These are phyloP conservation scores for Pichia thaimueangensis DNA, from an alignment of 805 yeast species.

Conservation along the genomic window DNA sequence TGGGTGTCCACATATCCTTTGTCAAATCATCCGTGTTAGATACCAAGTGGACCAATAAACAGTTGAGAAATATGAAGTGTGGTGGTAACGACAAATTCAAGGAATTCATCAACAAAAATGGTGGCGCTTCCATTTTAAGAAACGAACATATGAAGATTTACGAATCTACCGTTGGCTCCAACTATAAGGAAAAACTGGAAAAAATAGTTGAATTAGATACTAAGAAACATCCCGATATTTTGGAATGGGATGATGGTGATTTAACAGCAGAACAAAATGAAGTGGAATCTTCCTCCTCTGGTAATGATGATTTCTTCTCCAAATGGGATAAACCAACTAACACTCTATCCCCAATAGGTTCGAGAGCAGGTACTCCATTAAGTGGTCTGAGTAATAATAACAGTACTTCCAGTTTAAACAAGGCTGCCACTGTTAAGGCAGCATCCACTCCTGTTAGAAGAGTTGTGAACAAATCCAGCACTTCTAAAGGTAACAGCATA, in stretches of 20 bases:
- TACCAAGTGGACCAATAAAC: slow-evolving; percentile 80
- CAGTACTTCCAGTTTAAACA: neutral
- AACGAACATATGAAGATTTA: slow-evolving; percentile 74
- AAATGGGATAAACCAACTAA: slow-evolving; percentile 83
- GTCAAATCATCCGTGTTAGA: slow-evolving; percentile 90
- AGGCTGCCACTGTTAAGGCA: slow-evolving; percentile 15
- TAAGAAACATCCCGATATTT: slow-evolving; percentile 61
- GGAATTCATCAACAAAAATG: slow-evolving; percentile 77
- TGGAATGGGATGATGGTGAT: slow-evolving; percentile 52
- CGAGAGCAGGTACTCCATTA: slow-evolving; percentile 37
- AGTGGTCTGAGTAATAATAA: slow-evolving; percentile 32
- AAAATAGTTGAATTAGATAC: slow-evolving; percentile 63
- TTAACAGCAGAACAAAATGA: slow-evolving; percentile 36
- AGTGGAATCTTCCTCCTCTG: slow-evolving; percentile 48
- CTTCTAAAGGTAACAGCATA: slow-evolving; percentile 13
- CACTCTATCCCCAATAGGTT: slow-evolving; percentile 40
- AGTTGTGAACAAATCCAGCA: slow-evolving; percentile 24
- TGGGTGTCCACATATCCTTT: slow-evolving; percentile 94
- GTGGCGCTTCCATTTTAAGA: slow-evolving; percentile 68
- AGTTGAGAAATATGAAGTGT: slow-evolving; percentile 83
- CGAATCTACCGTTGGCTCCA: slow-evolving; percentile 69
- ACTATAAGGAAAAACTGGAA: slow-evolving; percentile 75
- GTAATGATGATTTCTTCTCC: slow-evolving; percentile 82
- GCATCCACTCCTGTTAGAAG: slow-evolving; percentile 29
- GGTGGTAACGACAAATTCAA: slow-evolving; percentile 90